These are phyloP conservation scores for Medicago lupulina DNA, from an alignment of 306 rosid genomes.

Conservation along the genomic window DNA sequence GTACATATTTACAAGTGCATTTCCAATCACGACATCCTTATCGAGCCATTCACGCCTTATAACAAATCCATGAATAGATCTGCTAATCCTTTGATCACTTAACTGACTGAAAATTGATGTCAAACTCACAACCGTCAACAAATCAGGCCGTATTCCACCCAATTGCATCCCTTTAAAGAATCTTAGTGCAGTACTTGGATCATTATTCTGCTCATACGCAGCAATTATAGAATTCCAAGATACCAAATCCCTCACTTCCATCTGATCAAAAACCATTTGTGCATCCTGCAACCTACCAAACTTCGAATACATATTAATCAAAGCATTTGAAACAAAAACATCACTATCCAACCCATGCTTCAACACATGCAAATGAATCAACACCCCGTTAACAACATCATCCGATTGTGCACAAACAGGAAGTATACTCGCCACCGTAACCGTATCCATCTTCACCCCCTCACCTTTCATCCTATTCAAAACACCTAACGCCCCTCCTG, in stretches of 20 bases:
- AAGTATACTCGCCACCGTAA: slow-evolving; percentile 52
- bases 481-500: slow-evolving; percentile 36
- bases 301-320: slow-evolving; percentile 57
- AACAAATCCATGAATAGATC: slow-evolving; percentile 51
- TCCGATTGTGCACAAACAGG: slow-evolving; percentile 48
- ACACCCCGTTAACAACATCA: slow-evolving; percentile 45
- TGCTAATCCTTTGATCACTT: slow-evolving; percentile 44
- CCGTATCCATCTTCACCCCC: slow-evolving; percentile 49
- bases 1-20: slow-evolving; percentile 34
- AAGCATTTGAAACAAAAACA: slow-evolving; percentile 53
- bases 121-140: slow-evolving; percentile 53
- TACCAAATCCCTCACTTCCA: slow-evolving; percentile 49
- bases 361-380: slow-evolving; percentile 58
- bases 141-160: slow-evolving; percentile 49
- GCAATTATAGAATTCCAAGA: slow-evolving; percentile 36
- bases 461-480: slow-evolving; percentile 46
- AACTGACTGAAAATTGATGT: slow-evolving; percentile 54
- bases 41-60: slow-evolving; percentile 45
- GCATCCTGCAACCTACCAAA: slow-evolving; percentile 50
- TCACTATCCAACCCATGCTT: slow-evolving; percentile 55
- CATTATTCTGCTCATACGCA: slow-evolving; percentile 51
- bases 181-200: slow-evolving; percentile 46
- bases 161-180: slow-evolving; percentile 50
- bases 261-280: slow-evolving; percentile 46
- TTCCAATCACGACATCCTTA: slow-evolving; percentile 28